These are phyloP conservation scores for Kurtzmaniella quercitrusa DNA, from an alignment of 1,139 yeast genomes.

Conservation along the genomic window DNA sequence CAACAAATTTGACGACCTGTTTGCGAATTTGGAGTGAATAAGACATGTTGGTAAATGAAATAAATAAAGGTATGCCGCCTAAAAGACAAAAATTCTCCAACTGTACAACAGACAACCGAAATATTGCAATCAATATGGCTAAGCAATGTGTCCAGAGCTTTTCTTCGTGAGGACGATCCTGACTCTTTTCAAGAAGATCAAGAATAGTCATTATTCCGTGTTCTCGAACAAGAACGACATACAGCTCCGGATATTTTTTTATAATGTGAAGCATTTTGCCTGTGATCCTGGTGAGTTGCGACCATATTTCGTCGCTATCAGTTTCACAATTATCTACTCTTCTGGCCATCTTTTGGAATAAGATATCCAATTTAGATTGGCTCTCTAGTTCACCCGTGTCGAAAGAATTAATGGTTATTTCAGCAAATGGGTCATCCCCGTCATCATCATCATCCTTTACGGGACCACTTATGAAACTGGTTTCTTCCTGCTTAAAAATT, in stretches of 20 bases:
- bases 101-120: slow-evolving; percentile 30
- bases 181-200: slow-evolving; percentile 42
- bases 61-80: slow-evolving; percentile 51
- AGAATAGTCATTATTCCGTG: slow-evolving; percentile 49
- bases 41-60: slow-evolving; percentile 20
- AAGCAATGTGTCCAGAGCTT: slow-evolving; percentile 40
- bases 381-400: slow-evolving; percentile 44
- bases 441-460: slow-evolving; percentile 13
- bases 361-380: slow-evolving; percentile 40
- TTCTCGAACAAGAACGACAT: slow-evolving; percentile 40
- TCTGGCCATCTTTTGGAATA: slow-evolving; percentile 30
- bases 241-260: slow-evolving; percentile 41
- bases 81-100: slow-evolving; percentile 51
- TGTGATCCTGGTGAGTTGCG: slow-evolving; percentile 32
- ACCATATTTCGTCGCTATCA: slow-evolving; percentile 29
- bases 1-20: slow-evolving; percentile 44
- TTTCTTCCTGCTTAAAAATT: neutral
- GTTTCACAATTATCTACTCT: slow-evolving; percentile 26
- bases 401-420: slow-evolving; percentile 37
- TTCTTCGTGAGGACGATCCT: slow-evolving; percentile 28
- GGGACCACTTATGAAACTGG: slow-evolving; percentile 8
- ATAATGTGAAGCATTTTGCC: slow-evolving; percentile 41
- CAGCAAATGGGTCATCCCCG: slow-evolving; percentile 37
- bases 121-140: slow-evolving; percentile 37
- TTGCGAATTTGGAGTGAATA: slow-evolving; percentile 35